These are phyloP conservation scores for Puccinia novopanici DNA, from an alignment of 1,284 basidiomycete species.

Conservation along the genomic window DNA sequence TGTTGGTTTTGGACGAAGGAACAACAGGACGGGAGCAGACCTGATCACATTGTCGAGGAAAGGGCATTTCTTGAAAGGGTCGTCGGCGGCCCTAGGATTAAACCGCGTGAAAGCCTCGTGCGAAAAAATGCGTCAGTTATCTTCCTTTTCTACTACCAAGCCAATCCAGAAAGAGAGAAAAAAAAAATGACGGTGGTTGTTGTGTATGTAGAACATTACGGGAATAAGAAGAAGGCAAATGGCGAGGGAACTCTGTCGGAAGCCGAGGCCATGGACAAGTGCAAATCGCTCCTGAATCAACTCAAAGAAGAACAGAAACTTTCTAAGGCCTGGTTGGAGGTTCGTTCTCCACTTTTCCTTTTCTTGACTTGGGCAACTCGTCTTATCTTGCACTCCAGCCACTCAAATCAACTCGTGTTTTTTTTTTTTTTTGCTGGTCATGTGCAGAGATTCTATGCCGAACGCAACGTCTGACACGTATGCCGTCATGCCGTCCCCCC, in stretches of 20 bases:
- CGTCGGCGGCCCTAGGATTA: constrained; percentile 84
- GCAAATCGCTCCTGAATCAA: constrained; percentile 37
- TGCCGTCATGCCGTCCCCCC: neutral
- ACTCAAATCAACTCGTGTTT: neutral
- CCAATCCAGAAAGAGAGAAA: neutral
- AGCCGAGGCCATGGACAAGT: constrained; percentile 36
- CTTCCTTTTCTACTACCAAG: no score
- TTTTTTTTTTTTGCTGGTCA: neutral
- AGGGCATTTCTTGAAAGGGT: constrained; percentile 93
- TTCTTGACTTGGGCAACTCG: neutral
- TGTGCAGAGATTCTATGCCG: constrained; percentile 46
- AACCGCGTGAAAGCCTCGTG: constrained; percentile 76
- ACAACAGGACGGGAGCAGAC: constrained; percentile 58
- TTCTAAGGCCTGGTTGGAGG: constrained; percentile 49
- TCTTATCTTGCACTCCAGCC: neutral
- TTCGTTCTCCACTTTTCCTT: neutral
- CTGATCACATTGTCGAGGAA: constrained; percentile 70
- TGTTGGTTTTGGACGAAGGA: no score
- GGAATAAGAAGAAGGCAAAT: constrained; percentile 40
- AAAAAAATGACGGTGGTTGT: neutral
- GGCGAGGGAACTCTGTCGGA: constrained; percentile 41
- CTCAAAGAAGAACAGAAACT: constrained; percentile 47
- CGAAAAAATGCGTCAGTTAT: constrained; percentile 69
- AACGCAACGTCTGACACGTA: constrained; percentile 32
- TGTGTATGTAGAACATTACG: constrained; percentile 36